Base-by-base conservation (phyloP, 495 filamentous ascomycete genomes). In the Bryoglossum gracile region DNA sequence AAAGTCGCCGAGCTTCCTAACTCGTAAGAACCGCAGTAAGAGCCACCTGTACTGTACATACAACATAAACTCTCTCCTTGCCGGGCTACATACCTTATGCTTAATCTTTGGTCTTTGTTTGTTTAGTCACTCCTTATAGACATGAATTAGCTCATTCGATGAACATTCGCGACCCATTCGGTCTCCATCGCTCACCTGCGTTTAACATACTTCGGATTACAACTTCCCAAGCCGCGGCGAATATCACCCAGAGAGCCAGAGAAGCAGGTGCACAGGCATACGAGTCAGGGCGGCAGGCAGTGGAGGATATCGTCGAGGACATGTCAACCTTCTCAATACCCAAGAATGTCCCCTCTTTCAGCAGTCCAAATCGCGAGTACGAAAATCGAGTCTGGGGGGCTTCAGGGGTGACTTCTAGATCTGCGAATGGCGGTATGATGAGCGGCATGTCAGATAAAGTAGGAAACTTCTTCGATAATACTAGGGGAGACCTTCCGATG, bases 401-500 rank as follows among this genome's bases (percentile, higher is more conserved):
- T 33, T 68, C 54, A 41, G 43, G 62, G 62, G 65, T 24, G 51
- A 65, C 35, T 52, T 56, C 33, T 54, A 57, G 42, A 51, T 61
- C 48, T 53, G 51, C 52, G 53, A 39, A 39, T 59, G 34, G 57
- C 49, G 49, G 56, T 40, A 61, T 79, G 34, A 56, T 57, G 17
- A 67, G 66, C 41, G 66, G 62, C 10, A 62, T 76, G 10, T 70
- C 72, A 43, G 66, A 69, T 45, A 62, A 62, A 18, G 61, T 70
- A 6, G 68, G 67, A 32, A 56, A 48, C 45, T 66, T 70, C 55
- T 74, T 72, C 66, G 71, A 65, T 57, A 61, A 48, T 62, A 67
- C 36, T 65, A 72, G 59, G 63, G 68, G 68, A 11, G 73, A 81
- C 25, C 70, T 99, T 19, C 92, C 92, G 32, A 85, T 97, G 82